Evolutionary conservation across 2,329 filamentous ascomycete species (phyloP), one percentile per base, ranked within the genome.

Genomic region (Aspergillus spinulosporus): DNA sequence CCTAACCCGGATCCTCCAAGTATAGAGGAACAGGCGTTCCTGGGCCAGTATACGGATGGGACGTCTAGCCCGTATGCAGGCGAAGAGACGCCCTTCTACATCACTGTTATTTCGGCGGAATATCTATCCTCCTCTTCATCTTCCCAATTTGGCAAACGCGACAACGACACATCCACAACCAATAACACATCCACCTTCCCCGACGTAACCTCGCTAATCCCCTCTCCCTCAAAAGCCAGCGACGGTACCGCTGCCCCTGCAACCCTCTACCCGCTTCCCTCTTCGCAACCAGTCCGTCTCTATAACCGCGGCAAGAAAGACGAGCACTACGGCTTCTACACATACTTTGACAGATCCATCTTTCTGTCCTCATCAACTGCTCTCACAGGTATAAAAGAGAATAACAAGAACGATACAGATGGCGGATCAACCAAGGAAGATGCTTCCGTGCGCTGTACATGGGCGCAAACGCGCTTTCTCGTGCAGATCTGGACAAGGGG

Each of bases 321-420:
- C 0, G 93, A 97, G 72, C 91, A 96, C 74, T 97, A 95, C 72
- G 91, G 90, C 2, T 97, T 97, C 76, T 97, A 96, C 76, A 89
- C 84, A 0, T 95, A 96, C 78, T 97, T 89, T 73, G 87, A 92
- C 74, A 90, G 92, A 62, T 88, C 88, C 6, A 90, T 96, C 61
- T 96, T 93, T 77, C 80, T 96, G 59, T 85, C 86, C 64, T 86
- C 84, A 11, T 75, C 80, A 8, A 74, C 74, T 0, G 70, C 76
- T 1, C 69, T 84, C 56, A 80, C 82, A 34, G 59, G 68, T 12
- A 67, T 69, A 1, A 71, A 70, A 36, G 74, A 75, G 39, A 69
- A 74, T 6, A 68, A 74, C 2, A 66, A 77, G 2, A 74, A 74
- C n/a, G 49, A 58, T 28, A 9, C 68, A 6, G 71, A 81, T 47